Percentiles rank a stretch among this genome's conserved stretches.
Conservation (phyloP, 2,329 filamentous ascomycete genomes). For the Aureobasidium vineae region DNA sequence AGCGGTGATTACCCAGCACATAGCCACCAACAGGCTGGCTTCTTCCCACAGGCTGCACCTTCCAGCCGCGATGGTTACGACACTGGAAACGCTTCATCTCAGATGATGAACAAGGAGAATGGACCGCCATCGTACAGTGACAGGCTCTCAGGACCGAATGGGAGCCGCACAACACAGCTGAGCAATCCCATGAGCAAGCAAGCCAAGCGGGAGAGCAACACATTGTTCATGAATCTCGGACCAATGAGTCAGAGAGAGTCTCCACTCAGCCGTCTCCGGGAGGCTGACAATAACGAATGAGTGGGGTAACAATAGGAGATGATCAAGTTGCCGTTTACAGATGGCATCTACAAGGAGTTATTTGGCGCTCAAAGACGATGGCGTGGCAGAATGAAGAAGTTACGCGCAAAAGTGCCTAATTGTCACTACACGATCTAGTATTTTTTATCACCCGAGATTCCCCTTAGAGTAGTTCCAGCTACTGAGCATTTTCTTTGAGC, state of each 20-base stretch:
- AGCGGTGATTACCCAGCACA: slow-evolving; percentile 66
- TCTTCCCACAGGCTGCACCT: neutral
- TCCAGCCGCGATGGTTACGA: slow-evolving; percentile 3
- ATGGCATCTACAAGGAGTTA: neutral
- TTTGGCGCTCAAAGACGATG: neutral
- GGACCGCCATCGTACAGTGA: neutral
- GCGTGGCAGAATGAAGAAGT: neutral
- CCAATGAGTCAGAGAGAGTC: slow-evolving; percentile 8
- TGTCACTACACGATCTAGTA: neutral
- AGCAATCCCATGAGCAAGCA: slow-evolving; percentile 23
- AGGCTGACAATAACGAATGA: slow-evolving; percentile 1
- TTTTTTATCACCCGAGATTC: neutral
- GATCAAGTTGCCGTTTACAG: no score
- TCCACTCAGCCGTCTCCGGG: slow-evolving; percentile 11
- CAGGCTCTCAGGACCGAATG: neutral
- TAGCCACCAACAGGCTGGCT: slow-evolving; percentile 9
- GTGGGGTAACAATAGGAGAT: neutral
- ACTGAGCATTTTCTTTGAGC: neutral
- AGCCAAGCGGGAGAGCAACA: slow-evolving; percentile 24
- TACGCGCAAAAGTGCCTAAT: neutral
- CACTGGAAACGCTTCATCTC: neutral
- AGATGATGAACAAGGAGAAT: slow-evolving; percentile 9
- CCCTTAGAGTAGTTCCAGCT: neutral
- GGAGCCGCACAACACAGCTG: slow-evolving; percentile 3
- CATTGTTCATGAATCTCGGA: slow-evolving; percentile 22